Evolutionary conservation across 371 early-diverging fungal genomes (phyloP), one percentile per base, ranked within the genome.

Genomic region (Coelomomyces lativittatus): DNA sequence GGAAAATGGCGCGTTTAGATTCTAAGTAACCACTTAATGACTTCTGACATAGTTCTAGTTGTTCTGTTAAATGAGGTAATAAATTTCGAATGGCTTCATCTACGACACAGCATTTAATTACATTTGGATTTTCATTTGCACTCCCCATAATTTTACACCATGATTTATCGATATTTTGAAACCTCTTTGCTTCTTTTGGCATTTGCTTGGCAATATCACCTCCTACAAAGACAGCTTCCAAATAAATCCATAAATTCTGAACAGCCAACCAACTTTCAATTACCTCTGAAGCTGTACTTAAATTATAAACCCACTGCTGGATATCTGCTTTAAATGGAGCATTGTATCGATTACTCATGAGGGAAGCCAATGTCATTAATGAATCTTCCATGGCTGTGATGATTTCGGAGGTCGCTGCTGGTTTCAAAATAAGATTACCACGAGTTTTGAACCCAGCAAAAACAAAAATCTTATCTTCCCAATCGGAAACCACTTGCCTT

Each of bases 201-300:
- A 77, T 71, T 51, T 77, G 77, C 55, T 77, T 77, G 34, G 77
- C 77, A 46, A 77, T 77, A 54, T 77, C 77, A 40, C 77, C 77
- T 29, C 77, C 77, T 15, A 73, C 77, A 47, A 77, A 77, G 19
- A 77, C 77, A 34, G 77, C 77, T 51, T 77, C 77, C 11, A 77
- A 54, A 46, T 77, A 77, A 50, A 77, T 77, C 77, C 77, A 77
- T 53, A 77, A 49, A 47, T 74, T 77, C 44, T 74, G 74, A 31
- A 77, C 74, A 6, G 63, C 64, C 14, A 77, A 57, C 77, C 77
- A 77, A 49, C 66, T 71, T 49, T 77, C 77, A 31, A 77, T 70
- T 24, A 74, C 72, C 47, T 77, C 77, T 0, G 70, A 64, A 4
- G 74, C 68, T 5, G 70, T 77, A 3, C 57, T 57, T 30, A 77